These are phyloP conservation scores for Hemileccinum rubropunctum DNA, from an alignment of 768 basidiomycete species.

Conservation along the genomic window DNA sequence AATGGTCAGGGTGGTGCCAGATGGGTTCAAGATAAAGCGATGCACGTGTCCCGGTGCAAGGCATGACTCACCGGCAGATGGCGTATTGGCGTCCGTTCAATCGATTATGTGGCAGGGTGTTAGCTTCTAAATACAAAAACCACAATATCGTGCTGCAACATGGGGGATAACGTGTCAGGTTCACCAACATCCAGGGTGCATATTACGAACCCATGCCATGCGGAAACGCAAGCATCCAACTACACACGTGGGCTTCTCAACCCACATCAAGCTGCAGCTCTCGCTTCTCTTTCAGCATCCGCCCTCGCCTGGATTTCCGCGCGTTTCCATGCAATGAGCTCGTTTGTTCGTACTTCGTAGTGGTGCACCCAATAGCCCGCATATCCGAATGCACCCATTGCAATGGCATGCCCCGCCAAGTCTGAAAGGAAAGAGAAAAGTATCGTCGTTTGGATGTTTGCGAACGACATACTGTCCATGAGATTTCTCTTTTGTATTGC, in stretches of 20 bases:
- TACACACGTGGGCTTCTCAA: background rate
- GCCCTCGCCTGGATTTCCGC: slow-evolving; percentile 53
- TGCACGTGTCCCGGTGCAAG: background rate
- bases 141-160: slow-evolving; percentile 3
- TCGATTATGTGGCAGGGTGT: slow-evolving; percentile 1
- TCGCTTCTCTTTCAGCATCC: slow-evolving; percentile 21
- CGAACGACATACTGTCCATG: slow-evolving; percentile 64
- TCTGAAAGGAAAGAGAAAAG: slow-evolving; percentile 42
- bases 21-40: background rate
- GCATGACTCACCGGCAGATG: too few relatives aligned
- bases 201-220: slow-evolving; percentile 24
- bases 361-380: slow-evolving; percentile 72
- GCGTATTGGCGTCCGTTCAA: too few relatives aligned
- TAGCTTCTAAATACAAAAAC: slow-evolving; percentile 19
- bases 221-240: background rate
- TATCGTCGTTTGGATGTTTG: background rate
- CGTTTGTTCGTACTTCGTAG: slow-evolving; percentile 62
- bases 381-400: slow-evolving; percentile 69
- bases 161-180: slow-evolving; percentile 7
- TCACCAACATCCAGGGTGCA: background rate
- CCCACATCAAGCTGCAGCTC: slow-evolving; percentile 17
- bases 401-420: slow-evolving; percentile 64
- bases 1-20: background rate
- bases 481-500: slow-evolving; percentile 80
- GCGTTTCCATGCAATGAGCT: slow-evolving; percentile 62